Evolutionary conservation across 2,329 filamentous ascomycete genomes (phyloP).

Genomic region (Thielaviopsis musarum): DNA sequence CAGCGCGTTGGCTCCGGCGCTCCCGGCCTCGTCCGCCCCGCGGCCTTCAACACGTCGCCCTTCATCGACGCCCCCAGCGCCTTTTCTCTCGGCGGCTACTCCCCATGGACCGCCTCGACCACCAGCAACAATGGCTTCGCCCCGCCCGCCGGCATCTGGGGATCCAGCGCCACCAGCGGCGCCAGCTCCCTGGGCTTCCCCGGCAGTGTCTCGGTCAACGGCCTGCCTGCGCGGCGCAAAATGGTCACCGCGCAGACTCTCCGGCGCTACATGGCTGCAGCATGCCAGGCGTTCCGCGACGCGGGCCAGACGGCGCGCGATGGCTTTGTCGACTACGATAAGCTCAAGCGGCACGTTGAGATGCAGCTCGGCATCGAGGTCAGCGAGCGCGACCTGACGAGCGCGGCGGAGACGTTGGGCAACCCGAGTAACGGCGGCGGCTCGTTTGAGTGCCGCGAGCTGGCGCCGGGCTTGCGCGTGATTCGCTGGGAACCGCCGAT

Average conservation of each 20-base stretch:
- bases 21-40: slow-evolving; percentile 14
- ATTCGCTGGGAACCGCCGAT: slow-evolving; percentile 30
- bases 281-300: slow-evolving; percentile 47
- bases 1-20: slow-evolving; percentile 8
- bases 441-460: slow-evolving; percentile 54
- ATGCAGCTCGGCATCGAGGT: slow-evolving; percentile 26
- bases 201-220: neutral
- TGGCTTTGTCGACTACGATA: slow-evolving; percentile 53
- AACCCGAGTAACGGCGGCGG: slow-evolving; percentile 76
- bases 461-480: slow-evolving; percentile 20
- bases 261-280: slow-evolving; percentile 58
- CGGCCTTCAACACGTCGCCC: slow-evolving; percentile 5
- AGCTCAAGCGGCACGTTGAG: slow-evolving; percentile 49
- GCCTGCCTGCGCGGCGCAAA: neutral
- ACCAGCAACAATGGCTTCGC: slow-evolving; percentile 5
- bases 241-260: slow-evolving; percentile 32
- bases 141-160: slow-evolving; percentile 6
- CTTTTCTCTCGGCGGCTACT: slow-evolving; percentile 22
- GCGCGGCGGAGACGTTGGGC: slow-evolving; percentile 83
- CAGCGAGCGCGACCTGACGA: slow-evolving; percentile 51
- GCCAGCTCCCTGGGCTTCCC: slow-evolving; percentile 39
- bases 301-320: slow-evolving; percentile 20
- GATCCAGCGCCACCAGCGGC: slow-evolving; percentile 17
- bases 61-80: slow-evolving; percentile 25
- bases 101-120: slow-evolving; percentile 21